Percentiles rank a stretch among this genome's conserved stretches.
Conservation (phyloP, 495 filamentous ascomycete species). For the Rostrohypoxylon terebratum region DNA sequence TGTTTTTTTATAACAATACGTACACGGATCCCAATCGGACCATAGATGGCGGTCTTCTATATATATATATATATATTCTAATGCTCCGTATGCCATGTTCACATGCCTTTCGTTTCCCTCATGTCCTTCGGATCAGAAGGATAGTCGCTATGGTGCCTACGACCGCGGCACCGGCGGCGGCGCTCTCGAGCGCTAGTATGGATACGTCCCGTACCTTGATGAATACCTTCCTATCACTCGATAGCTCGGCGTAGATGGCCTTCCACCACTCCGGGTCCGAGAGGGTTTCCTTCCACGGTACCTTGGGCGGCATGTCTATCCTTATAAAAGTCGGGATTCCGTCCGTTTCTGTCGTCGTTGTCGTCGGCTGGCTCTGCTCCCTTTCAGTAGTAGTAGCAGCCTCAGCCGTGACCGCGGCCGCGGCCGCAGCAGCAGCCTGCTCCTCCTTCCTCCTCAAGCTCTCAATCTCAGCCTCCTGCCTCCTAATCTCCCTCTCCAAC, state of each 20-base stretch:
- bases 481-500: conserved; percentile 47
- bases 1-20: conserved; percentile 8
- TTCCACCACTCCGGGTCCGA: conserved; percentile 57
- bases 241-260: conserved; percentile 61
- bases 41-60: background rate
- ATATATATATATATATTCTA: no score
- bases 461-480: conserved; percentile 28
- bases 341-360: background rate
- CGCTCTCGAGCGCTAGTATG: conserved; percentile 74
- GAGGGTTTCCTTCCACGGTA: conserved; percentile 64
- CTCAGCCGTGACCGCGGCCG: conserved; percentile 25
- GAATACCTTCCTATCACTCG: conserved; percentile 76
- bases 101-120: background rate
- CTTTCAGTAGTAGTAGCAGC: conserved; percentile 4
- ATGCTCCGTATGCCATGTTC: conserved; percentile 9
- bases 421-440: conserved; percentile 9
- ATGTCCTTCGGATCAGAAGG: conserved; percentile 60
- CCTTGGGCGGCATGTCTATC: conserved; percentile 38
- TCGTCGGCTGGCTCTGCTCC: conserved; percentile 9
- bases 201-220: conserved; percentile 81
- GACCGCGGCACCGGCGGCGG: conserved; percentile 75
- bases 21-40: conserved; percentile 10
- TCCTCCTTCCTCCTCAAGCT: conserved; percentile 31
- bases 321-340: background rate
- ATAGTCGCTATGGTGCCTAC: conserved; percentile 67